A percentile compares a stretch with the other conserved stretches of the same genome.
These are phyloP conservation scores for Leishmania tarentolae DNA, from an alignment of 208 protist species.

Conservation along the genomic window DNA sequence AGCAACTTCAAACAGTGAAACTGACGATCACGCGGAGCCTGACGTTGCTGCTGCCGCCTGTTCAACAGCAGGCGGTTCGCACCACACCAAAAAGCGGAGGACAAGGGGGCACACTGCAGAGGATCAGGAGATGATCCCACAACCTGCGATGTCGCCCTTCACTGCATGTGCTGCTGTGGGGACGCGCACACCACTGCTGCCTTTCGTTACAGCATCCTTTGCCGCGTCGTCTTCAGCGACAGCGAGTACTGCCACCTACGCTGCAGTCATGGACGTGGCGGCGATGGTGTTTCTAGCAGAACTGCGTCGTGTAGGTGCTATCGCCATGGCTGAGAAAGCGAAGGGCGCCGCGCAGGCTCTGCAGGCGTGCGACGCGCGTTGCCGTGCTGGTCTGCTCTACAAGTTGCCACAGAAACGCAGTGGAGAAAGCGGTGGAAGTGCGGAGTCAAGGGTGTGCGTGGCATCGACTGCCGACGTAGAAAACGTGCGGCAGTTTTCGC, in stretches of 20 bases:
- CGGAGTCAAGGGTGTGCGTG: background rate
- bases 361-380: background rate
- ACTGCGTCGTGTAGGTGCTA: constrained; percentile 15
- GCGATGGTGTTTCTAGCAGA: constrained; percentile 14
- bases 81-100: background rate
- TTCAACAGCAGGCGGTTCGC: background rate
- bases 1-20: background rate
- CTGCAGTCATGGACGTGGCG: constrained; percentile 19
- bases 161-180: background rate
- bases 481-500: background rate
- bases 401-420: background rate
- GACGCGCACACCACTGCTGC: background rate
- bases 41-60: background rate
- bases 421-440: background rate
- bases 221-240: background rate
- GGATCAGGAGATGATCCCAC: background rate
- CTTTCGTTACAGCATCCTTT: background rate
- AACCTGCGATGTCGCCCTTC: background rate
- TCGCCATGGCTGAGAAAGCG: constrained; percentile 1
- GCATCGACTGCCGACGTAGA: background rate
- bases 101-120: background rate
- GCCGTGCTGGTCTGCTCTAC: background rate
- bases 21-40: background rate
- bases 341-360: background rate
- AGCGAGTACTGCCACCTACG: constrained; percentile 5